These are phyloP conservation scores for Solanum pinnatisectum DNA, from an alignment of 257 asterid species.

Conservation along the genomic window DNA sequence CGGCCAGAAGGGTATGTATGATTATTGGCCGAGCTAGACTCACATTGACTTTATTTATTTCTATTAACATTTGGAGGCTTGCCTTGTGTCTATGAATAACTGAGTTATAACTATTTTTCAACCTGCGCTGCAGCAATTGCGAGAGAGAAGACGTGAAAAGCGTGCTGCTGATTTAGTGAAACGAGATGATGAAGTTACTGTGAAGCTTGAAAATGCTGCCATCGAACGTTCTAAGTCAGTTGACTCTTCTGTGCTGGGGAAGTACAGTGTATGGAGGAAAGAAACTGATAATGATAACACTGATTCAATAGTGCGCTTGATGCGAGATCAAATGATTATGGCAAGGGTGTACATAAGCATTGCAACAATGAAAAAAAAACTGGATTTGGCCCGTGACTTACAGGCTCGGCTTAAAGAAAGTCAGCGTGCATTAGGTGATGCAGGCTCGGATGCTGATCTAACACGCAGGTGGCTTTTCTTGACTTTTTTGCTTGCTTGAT, in stretches of 20 bases:
- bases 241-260: slow-evolving; percentile 91
- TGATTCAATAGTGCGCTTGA: slow-evolving; percentile 83
- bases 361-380: slow-evolving; percentile 67
- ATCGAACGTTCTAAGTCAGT: slow-evolving; percentile 91
- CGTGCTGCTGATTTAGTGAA: slow-evolving; percentile 79
- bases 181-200: slow-evolving; percentile 71
- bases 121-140: slow-evolving; percentile 61
- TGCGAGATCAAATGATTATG: slow-evolving; percentile 96
- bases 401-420: slow-evolving; percentile 87
- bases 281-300: slow-evolving; percentile 85
- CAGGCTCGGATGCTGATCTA: slow-evolving; percentile 74
- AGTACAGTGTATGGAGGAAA: slow-evolving; percentile 94
- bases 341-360: slow-evolving; percentile 88
- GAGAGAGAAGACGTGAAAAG: slow-evolving; percentile 68
- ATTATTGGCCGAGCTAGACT: background rate
- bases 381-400: slow-evolving; percentile 62
- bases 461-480: slow-evolving; percentile 43
- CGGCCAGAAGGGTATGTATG: slow-evolving; percentile 67
- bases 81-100: background rate
- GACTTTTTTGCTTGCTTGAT: background rate
- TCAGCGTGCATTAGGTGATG: slow-evolving; percentile 87
- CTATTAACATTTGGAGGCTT: background rate
- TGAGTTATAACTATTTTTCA: slow-evolving; percentile 3
- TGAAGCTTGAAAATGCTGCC: slow-evolving; percentile 93
- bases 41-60: background rate